phyloP scores from a whole-genome alignment of 495 filamentous ascomycete genomes.

The Aspergillus sparsus region DNA sequence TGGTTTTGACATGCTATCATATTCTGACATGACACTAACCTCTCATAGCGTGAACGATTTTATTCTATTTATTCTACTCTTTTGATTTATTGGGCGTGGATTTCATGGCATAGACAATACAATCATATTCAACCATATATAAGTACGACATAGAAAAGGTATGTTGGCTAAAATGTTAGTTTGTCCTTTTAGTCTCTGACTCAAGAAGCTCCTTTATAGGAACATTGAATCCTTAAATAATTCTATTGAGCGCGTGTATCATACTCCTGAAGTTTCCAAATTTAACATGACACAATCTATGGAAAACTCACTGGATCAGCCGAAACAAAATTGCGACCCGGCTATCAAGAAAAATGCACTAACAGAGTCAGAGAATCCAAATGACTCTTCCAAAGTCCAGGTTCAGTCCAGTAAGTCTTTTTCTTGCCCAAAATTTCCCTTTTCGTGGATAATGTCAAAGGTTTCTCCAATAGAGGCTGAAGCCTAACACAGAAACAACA shows the following conservation, averaged over 20 bases:
- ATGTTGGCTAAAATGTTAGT: neutral
- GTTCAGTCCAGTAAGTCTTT: conserved; percentile 32
- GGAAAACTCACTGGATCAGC: conserved; percentile 38
- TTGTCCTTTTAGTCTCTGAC: neutral
- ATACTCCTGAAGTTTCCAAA: neutral
- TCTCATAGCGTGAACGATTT: too few relatives aligned
- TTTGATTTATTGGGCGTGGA: neutral
- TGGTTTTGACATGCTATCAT: too few relatives aligned
- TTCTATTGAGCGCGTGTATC: neutral
- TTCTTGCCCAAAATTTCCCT: neutral
- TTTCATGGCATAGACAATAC: neutral
- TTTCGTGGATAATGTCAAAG: neutral
- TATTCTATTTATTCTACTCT: too few relatives aligned
- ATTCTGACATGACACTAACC: too few relatives aligned
- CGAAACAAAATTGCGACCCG: conserved; percentile 26
- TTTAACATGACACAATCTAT: conserved; percentile 29
- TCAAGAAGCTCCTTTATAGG: neutral
- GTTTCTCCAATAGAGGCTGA: neutral
- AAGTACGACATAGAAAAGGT: neutral
- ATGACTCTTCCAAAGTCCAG: conserved; percentile 18
- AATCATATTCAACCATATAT: neutral
- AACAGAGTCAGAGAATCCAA: conserved; percentile 17
- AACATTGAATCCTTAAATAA: neutral
- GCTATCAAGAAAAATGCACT: conserved; percentile 22
- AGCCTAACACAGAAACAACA: conserved; percentile 20